Base-by-base conservation (phyloP, 2,329 filamentous ascomycete genomes). In the Trichophyton benhamiae region DNA sequence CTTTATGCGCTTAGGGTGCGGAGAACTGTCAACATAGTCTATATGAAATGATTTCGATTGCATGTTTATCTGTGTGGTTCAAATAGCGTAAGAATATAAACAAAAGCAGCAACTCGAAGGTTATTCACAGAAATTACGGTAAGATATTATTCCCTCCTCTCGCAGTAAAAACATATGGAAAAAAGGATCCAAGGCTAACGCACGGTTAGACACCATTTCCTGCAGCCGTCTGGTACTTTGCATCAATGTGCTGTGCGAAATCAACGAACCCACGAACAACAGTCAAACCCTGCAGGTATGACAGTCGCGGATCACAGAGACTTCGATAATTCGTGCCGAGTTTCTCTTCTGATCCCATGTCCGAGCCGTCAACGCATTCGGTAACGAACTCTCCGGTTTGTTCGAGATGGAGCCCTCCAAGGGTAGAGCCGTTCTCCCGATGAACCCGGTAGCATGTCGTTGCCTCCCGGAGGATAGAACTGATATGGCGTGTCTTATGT, bases 371-470 rank as follows among this genome's bases (percentile, higher is more conserved):
- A 41, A 58, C 36, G 9, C 57, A 58, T 13, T 58, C 57, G 7
- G 57, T 58, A n/a, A 58, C 57, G 44, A 20, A 58, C 36, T 58
- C 57, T 58, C 57, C 57, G n/a, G 57, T 58, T 27, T 58, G 57
- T 27, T 58, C 57, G 15, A 58, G 57, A 58, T 58, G 57, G 27
- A 58, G 57, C 3, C 57, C 57, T 27, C 57, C 57, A 20, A 58
- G n/a, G 13, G n/a, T 27, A 38, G 57, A 58, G 22, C 33, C 33
- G 17, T 58, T 44, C 36, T 58, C 57, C 27, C 33, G 2, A n/a
- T 58, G 57, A 27, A 58, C 57, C 8, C 57, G 57, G n/a, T 58
- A 58, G 15, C 20, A 22, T 33, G 36, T 58, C 9, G 57, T 58
- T 42, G 57, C 57, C 11, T 58, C 57, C 7, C 17, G 57, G 11